These are phyloP conservation scores for Pseudogymnoascus sp. DNA, from an alignment of 2,329 filamentous ascomycete genomes.

Conservation along the genomic window DNA sequence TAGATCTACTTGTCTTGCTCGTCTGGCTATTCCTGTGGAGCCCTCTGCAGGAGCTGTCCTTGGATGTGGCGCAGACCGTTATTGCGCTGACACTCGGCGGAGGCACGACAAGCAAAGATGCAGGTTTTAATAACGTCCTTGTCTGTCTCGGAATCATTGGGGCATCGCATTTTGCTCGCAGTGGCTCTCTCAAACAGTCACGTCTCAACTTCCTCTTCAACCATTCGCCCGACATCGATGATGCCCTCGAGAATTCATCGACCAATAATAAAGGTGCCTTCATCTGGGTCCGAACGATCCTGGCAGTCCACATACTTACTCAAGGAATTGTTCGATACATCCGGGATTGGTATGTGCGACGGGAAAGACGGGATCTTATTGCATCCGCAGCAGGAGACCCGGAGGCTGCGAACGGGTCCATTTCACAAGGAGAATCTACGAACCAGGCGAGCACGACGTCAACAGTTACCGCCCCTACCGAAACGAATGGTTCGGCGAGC, in stretches of 20 bases:
- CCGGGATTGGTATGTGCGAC: slow-evolving; percentile 56
- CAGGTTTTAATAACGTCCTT: slow-evolving; percentile 62
- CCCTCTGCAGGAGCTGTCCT: slow-evolving; percentile 75
- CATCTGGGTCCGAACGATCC: slow-evolving; percentile 57
- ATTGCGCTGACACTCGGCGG: slow-evolving; percentile 87
- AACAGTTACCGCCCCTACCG: slow-evolving; percentile 44
- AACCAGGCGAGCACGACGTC: slow-evolving; percentile 11
- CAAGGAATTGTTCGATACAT: slow-evolving; percentile 65
- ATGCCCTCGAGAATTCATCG: slow-evolving; percentile 38
- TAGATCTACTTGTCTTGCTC: slow-evolving; percentile 74
- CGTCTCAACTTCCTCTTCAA: slow-evolving; percentile 23
- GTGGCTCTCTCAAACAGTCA: slow-evolving; percentile 20
- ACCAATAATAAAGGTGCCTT: slow-evolving; percentile 43
- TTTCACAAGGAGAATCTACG: slow-evolving; percentile 4
- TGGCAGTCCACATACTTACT: slow-evolving; percentile 67
- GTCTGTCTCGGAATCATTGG: slow-evolving; percentile 61
- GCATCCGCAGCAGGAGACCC: slow-evolving; percentile 47
- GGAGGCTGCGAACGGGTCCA: slow-evolving; percentile 46
- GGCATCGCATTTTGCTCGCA: slow-evolving; percentile 24
- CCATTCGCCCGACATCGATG: slow-evolving; percentile 30
- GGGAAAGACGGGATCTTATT: slow-evolving; percentile 46
- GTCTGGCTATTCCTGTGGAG: slow-evolving; percentile 84
- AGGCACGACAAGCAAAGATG: slow-evolving; percentile 60
- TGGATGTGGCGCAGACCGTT: slow-evolving; percentile 87
- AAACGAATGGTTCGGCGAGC: slow-evolving; percentile 31